Conservation (phyloP, 345 rosid genomes). For the Salix dunnii region DNA sequence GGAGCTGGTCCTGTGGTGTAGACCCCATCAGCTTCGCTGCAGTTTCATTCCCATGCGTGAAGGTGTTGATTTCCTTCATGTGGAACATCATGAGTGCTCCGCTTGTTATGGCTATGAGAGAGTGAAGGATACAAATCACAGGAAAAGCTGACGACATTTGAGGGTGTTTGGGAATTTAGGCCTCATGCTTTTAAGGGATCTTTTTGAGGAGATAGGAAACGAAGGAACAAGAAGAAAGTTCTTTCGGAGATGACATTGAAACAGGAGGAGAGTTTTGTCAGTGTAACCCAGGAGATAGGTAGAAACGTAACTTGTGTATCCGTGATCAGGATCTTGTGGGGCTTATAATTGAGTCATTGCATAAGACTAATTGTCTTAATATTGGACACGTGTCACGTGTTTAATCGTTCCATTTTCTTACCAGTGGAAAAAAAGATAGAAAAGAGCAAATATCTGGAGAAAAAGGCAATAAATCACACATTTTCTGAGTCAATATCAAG, state of each 20-base stretch:
- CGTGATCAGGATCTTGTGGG: slow-evolving; percentile 15
- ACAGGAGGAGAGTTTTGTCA: neutral
- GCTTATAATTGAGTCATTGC: neutral
- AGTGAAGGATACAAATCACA: slow-evolving; percentile 67
- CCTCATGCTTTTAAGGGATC: neutral
- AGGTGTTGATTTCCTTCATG: slow-evolving; percentile 55
- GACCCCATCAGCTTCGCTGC: slow-evolving; percentile 73
- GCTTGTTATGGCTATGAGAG: slow-evolving; percentile 63
- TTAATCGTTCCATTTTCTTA: neutral
- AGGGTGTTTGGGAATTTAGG: neutral
- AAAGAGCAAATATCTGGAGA: neutral
- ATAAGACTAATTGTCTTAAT: neutral
- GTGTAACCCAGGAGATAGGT: neutral
- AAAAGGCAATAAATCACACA: neutral
- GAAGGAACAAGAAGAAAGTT: neutral
- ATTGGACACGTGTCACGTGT: slow-evolving; percentile 3
- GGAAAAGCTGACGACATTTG: slow-evolving; percentile 45
- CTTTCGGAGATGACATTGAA: neutral
- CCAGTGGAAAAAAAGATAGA: too few species aligned
- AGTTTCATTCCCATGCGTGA: slow-evolving; percentile 55
- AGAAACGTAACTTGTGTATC: too few species aligned
- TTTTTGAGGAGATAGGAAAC: neutral
- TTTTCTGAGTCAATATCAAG: neutral
- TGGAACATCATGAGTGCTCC: slow-evolving; percentile 83
- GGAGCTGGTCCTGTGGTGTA: slow-evolving; percentile 82